These are phyloP conservation scores for Nothophaeocryptopus gaeumannii DNA, from an alignment of 2,329 filamentous ascomycete species.

Conservation along the genomic window DNA sequence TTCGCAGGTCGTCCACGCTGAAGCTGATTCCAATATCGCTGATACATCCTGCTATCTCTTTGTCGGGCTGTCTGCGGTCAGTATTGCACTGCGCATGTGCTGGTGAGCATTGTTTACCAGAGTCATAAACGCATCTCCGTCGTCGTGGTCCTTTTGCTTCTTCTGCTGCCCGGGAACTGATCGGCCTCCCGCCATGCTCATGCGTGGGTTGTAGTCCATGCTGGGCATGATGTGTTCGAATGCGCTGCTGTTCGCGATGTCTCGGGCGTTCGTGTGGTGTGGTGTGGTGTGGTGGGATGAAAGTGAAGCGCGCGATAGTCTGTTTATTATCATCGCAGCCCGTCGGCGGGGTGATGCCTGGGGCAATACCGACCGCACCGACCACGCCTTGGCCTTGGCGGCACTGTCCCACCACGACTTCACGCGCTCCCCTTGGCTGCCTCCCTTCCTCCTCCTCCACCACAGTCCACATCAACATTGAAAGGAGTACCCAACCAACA, in stretches of 20 bases:
- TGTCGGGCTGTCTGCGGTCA: constrained; percentile 52
- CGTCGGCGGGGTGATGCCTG: too few relatives aligned
- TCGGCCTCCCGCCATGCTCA: constrained; percentile 48
- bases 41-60: constrained; percentile 93
- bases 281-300: background rate
- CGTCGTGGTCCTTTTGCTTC: constrained; percentile 41
- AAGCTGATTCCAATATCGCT: constrained; percentile 94
- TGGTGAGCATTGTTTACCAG: constrained; percentile 36
- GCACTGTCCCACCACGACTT: too few relatives aligned
- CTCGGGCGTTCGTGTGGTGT: background rate
- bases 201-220: constrained; percentile 51
- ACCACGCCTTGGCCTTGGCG: too few relatives aligned
- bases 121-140: constrained; percentile 51
- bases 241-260: constrained; percentile 9
- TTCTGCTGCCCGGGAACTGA: constrained; percentile 37
- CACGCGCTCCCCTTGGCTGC: too few relatives aligned
- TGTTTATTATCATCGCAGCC: too few relatives aligned
- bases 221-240: constrained; percentile 28
- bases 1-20: constrained; percentile 79
- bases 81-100: constrained; percentile 3
- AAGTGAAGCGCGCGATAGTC: too few relatives aligned
- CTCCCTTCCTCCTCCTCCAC: too few relatives aligned
- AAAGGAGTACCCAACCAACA: too few relatives aligned
- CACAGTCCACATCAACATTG: too few relatives aligned
- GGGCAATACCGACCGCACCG: too few relatives aligned